These are phyloP conservation scores for Mycena polygramma DNA, from an alignment of 768 basidiomycete species.

Conservation along the genomic window DNA sequence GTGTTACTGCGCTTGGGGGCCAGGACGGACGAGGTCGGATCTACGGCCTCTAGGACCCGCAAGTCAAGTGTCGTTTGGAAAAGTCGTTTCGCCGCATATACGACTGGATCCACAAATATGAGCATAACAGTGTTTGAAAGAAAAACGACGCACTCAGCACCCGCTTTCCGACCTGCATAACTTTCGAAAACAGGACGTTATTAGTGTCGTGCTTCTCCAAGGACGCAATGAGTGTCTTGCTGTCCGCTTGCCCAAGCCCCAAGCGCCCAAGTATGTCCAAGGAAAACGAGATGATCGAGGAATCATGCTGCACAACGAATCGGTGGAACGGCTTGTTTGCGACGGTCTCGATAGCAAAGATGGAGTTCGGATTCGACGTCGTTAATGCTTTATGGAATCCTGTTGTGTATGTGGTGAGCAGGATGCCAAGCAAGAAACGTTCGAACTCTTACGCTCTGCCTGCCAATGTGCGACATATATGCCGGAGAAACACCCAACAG, in stretches of 20 bases:
- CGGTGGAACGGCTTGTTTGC: constrained; percentile 67
- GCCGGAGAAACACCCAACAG: constrained; percentile 75
- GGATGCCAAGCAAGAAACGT: constrained; percentile 12
- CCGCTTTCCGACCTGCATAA: constrained; percentile 65
- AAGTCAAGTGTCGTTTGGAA: constrained; percentile 68
- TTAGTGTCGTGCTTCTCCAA: constrained; percentile 72
- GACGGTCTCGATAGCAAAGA: constrained; percentile 67
- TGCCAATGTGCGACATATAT: constrained; percentile 74
- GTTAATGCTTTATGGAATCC: constrained; percentile 72
- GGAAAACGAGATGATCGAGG: constrained; percentile 73
- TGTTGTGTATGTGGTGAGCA: constrained; percentile 42
- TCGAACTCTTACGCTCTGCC: constrained; percentile 60
- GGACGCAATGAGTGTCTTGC: constrained; percentile 65
- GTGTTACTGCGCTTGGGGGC: constrained; percentile 51
- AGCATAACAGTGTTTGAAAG: not conserved
- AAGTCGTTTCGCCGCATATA: constrained; percentile 75
- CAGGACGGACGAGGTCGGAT: constrained; percentile 51
- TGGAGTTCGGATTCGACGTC: constrained; percentile 60
- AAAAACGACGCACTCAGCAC: constrained; percentile 63
- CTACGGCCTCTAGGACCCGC: constrained; percentile 70
- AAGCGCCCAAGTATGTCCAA: constrained; percentile 77
- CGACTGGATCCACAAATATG: constrained; percentile 57
- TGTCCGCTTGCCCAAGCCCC: constrained; percentile 61
- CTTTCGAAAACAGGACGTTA: constrained; percentile 72
- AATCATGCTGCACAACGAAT: constrained; percentile 75